Evolutionary conservation across 2,329 filamentous ascomycete genomes (phyloP), one percentile per base, ranked within the genome.

Genomic region (Monosporascus sp.): DNA sequence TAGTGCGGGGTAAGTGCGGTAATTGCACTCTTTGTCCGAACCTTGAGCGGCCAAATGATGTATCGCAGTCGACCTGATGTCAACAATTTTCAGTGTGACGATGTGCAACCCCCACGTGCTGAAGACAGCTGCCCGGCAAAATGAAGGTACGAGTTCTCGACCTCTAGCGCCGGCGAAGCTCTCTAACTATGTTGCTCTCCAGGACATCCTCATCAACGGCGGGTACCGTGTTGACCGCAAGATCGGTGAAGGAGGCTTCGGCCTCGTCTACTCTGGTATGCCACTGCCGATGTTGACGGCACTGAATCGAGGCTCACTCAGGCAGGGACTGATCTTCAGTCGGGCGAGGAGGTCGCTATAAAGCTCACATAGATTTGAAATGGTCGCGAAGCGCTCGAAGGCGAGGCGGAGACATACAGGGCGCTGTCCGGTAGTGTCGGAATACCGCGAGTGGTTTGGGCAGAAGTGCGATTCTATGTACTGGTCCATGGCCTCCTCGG

Each of bases 401-500:
- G 37, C 22, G 55, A 57, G 46, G 44, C 5, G 22, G 48, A 53
- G 8, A 53, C 26, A 26, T 58, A 58, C 26, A 2, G 43, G 38
- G 35, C 3, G 38, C 51, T 58, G 16, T 48, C 55, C 14, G 49
- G 55, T 8, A 38, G 47, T n/a, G 51, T 58, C 11, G 55, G 55
- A 27, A 53, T 58, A 31, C 55, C 53, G 17, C n/a, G 7, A 54
- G 31, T 55, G 51, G 49, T 49, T 52, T 48, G 53, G 38, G 31
- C 3, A 49, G 48, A 56, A 58, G 52, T 53, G 24, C 19, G 50
- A 22, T 61, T 57, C 48, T 47, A 55, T 27, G 56, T 58, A 46
- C 58, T 61, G 19, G 56, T 60, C 7, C 40, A 59, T 19, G 55
- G 60, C 22, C 52, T 62, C 43, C 49, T 63, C 20, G 64, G 64